Conservation (phyloP, 495 filamentous ascomycete genomes). For the Aspergillus bertholletiae region DNA sequence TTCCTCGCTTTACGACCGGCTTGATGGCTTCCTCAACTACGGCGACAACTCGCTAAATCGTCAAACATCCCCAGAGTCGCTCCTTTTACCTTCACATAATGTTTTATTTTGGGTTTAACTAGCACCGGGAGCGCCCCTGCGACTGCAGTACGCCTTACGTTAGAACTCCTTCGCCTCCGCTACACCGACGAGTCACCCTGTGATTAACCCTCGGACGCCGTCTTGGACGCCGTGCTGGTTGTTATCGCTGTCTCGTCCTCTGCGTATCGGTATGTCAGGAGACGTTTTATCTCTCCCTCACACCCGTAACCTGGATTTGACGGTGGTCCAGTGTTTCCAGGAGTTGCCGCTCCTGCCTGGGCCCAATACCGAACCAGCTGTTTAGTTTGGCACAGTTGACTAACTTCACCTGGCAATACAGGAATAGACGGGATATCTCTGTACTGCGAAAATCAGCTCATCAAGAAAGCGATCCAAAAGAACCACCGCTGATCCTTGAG, state of each 20-base stretch:
- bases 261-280: slow-evolving; percentile 1
- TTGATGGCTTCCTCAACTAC: slow-evolving; percentile 1
- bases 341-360: slow-evolving; percentile 11
- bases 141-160: slow-evolving; percentile 16
- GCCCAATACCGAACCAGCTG: slow-evolving; percentile 3
- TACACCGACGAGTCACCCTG: slow-evolving; percentile 15
- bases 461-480: neutral
- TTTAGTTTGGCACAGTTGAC: slow-evolving; percentile 2
- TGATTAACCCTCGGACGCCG: neutral
- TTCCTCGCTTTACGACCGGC: slow-evolving; percentile 5
- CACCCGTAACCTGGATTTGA: neutral
- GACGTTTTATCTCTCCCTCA: neutral
- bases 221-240: neutral
- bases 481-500: neutral
- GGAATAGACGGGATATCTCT: neutral
- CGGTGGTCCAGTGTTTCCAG: slow-evolving; percentile 6
- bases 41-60: neutral
- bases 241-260: neutral
- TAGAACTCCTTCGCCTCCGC: slow-evolving; percentile 17
- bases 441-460: neutral
- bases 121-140: slow-evolving; percentile 15
- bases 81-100: slow-evolving; percentile 9
- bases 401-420: neutral
- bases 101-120: slow-evolving; percentile 8
- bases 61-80: slow-evolving; percentile 8